Base-by-base conservation (phyloP, 768 basidiomycete species). In the Podaxis mareebaensis region DNA sequence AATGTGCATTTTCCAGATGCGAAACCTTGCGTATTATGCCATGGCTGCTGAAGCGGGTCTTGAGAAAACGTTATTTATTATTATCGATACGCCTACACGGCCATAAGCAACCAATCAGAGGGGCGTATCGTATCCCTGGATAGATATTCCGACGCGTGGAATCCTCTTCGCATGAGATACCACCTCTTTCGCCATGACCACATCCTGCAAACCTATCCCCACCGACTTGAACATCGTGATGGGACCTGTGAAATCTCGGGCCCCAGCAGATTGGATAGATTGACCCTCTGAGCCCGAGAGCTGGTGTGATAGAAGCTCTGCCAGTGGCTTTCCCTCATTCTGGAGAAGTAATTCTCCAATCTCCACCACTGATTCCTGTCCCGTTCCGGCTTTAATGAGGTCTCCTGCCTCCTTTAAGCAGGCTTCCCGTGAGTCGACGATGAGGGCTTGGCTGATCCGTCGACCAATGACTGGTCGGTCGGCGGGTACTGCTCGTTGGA, bases 191-290 rank as follows among this genome's bases (percentile, higher is more conserved):
- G 92, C 87, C 63, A 96, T 92, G 0, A 88, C 91, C 4, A 92
- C 91, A 67, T 96, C 95, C 69, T 96, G 94, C n/a, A 92, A 74
- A 0, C 91, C 92, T 5, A 95, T 74, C 2, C 95, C 94, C 4
- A 96, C 95, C 0, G 90, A 91, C 75, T 95, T 96, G 83, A 93
- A 95, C 30, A 96, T 80, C 1, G 89, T 91, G 11, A 95, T 79
- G 0, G 82, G 79, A 0, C 83, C 85, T 3, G 71, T 66, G 26
- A 67, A 71, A 30, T 53, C 67, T 26, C 30, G 8, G 20, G 26
- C 5, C 24, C 53, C 63, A 10, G 70, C 55, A 33, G 68, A 48
- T 3, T 54, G 20, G 65, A 53, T 11, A 52, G 60, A 12, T 28
- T 60, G 59, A 26, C 46, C 10, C 17, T 17, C 10, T 42, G 17